Evolutionary conservation across 805 yeast genomes (phyloP).

Genomic region (Saccharomycopsis oosterbeekiorum): DNA sequence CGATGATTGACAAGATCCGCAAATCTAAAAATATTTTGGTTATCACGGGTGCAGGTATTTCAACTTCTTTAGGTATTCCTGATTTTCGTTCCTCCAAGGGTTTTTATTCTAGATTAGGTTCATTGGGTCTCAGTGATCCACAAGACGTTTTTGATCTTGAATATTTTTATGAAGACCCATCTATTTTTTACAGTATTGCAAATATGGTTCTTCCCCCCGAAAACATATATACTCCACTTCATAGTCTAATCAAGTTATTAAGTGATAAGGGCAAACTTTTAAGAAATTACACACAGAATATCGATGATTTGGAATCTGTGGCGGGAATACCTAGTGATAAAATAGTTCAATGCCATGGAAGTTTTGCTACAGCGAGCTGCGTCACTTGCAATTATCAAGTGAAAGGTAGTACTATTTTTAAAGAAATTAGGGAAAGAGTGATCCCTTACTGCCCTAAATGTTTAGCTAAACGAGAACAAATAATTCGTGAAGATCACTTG

Average conservation of each 20-base stretch:
- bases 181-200: constrained; percentile 78
- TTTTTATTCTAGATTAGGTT: constrained; percentile 57
- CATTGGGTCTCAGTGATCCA: constrained; percentile 71
- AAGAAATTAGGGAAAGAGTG: constrained; percentile 45
- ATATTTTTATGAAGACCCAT: constrained; percentile 66
- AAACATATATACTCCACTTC: constrained; percentile 60
- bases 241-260: constrained; percentile 62
- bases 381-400: constrained; percentile 60
- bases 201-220: constrained; percentile 74
- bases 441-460: constrained; percentile 72
- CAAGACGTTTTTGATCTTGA: constrained; percentile 78
- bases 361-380: constrained; percentile 83
- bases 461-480: constrained; percentile 31
- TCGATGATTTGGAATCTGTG: constrained; percentile 75
- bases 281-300: constrained; percentile 84
- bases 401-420: constrained; percentile 55
- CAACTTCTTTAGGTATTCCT: constrained; percentile 84
- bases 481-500: constrained; percentile 22
- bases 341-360: constrained; percentile 85
- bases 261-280: constrained; percentile 70
- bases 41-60: constrained; percentile 88
- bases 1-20: constrained; percentile 44
- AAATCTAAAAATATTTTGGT: constrained; percentile 56
- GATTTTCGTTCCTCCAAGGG: constrained; percentile 89
- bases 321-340: constrained; percentile 64